A percentile compares a stretch with the other conserved stretches of the same genome.
Evolutionary conservation across 208 protist genomes (phyloP).

Genomic region (Trypanosoma cruzi): DNA sequence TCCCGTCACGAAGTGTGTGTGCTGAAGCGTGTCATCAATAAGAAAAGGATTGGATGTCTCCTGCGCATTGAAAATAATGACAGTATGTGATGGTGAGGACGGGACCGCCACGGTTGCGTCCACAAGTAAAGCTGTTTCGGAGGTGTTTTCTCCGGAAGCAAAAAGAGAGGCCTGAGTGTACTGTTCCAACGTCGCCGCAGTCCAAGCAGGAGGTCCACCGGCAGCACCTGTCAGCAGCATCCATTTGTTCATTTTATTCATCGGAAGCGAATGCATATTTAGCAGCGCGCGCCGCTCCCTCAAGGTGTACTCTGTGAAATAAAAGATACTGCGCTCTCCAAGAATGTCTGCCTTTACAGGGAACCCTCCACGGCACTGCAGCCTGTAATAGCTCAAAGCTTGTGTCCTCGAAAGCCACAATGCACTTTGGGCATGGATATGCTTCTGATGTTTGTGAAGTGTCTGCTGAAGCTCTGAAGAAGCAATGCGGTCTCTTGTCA

Average conservation of each 20-base stretch:
- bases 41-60: constrained; percentile 82
- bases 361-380: constrained; percentile 22
- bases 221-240: constrained; percentile 1
- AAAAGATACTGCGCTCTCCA: constrained; percentile 15
- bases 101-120: constrained; percentile 17
- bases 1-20: constrained; percentile 43
- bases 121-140: constrained; percentile 7
- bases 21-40: constrained; percentile 51
- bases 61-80: constrained; percentile 64
- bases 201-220: constrained; percentile 2
- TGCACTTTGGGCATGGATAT: constrained; percentile 24
- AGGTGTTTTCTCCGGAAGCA: neutral
- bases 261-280: constrained; percentile 3
- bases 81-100: neutral
- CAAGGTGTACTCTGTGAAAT: constrained; percentile 11
- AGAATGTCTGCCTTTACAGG: neutral
- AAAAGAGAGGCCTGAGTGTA: constrained; percentile 15
- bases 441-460: constrained; percentile 22
- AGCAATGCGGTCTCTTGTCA: constrained; percentile 8
- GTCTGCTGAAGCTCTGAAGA: constrained; percentile 6
- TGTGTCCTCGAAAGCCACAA: constrained; percentile 25
- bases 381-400: constrained; percentile 10
- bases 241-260: constrained; percentile 2
- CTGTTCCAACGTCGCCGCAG: constrained; percentile 20
- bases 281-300: constrained; percentile 5